phyloP scores from a whole-genome alignment of 768 basidiomycete species.

The Rhodotorula sphaerocarpa region DNA sequence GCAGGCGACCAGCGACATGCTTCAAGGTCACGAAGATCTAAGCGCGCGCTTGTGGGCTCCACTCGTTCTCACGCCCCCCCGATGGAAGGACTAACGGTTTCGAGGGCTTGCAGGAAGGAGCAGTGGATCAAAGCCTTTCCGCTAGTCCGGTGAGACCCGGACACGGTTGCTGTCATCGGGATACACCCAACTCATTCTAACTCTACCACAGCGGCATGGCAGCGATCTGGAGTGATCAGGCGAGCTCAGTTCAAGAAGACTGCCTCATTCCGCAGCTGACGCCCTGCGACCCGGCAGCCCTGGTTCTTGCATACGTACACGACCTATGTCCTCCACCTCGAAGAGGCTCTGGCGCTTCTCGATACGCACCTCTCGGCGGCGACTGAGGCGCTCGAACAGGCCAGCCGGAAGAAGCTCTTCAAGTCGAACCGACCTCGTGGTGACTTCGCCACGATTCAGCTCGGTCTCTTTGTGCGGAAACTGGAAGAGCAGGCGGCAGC shows the following conservation, averaged over 20 bases:
- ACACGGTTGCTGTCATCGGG: background rate
- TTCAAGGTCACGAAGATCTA: constrained; percentile 79
- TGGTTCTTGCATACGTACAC: constrained; percentile 83
- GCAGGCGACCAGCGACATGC: constrained; percentile 74
- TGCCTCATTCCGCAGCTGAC: background rate
- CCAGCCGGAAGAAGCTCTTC: background rate
- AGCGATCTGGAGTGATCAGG: constrained; percentile 38
- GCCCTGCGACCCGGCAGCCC: constrained; percentile 2
- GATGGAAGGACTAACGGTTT: no score
- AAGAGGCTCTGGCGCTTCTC: constrained; percentile 77
- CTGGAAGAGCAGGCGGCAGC: constrained; percentile 73
- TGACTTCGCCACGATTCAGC: constrained; percentile 58
- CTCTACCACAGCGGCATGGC: constrained; percentile 19
- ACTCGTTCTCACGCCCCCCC: no score
- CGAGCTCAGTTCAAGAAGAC: constrained; percentile 27
- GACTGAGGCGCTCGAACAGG: no score
- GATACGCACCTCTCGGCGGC: constrained; percentile 65
- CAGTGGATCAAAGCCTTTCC: constrained; percentile 86
- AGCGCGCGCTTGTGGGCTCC: constrained; percentile 64
- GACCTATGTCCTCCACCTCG: constrained; percentile 86
- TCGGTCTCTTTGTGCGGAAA: constrained; percentile 38
- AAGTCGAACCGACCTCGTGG: constrained; percentile 59
- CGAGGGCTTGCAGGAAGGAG: constrained; percentile 56
- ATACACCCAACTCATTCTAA: background rate
- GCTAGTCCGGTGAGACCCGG: constrained; percentile 7